Percentiles rank a stretch among this genome's conserved stretches.
Evolutionary conservation across 352 stramenopile genomes (phyloP).

Genomic region (Phytophthora tentaculata): DNA sequence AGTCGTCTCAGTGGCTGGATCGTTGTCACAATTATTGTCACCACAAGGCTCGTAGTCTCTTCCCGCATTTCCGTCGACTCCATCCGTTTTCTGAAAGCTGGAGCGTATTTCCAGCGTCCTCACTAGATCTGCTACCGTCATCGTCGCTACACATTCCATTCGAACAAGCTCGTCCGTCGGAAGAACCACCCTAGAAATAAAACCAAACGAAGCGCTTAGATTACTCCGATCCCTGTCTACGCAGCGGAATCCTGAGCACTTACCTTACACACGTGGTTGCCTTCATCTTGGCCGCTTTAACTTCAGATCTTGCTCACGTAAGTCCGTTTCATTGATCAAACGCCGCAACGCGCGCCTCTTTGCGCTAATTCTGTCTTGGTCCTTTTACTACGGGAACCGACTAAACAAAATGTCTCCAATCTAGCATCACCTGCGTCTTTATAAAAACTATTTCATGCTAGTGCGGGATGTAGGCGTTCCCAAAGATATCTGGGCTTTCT

Average conservation of each 20-base stretch:
- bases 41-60: neutral
- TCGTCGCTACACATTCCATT: constrained; percentile 34
- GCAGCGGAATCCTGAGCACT: constrained; percentile 1
- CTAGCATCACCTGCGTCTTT: too few species aligned
- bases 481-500: constrained; percentile 73
- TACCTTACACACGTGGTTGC: constrained; percentile 40
- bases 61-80: constrained; percentile 6
- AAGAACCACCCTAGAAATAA: constrained; percentile 38
- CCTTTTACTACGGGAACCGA: neutral
- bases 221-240: neutral
- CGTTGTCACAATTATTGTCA: constrained; percentile 27
- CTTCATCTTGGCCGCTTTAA: constrained; percentile 26
- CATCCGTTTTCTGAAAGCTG: constrained; percentile 14
- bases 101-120: constrained; percentile 20
- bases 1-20: constrained; percentile 21
- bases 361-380: neutral
- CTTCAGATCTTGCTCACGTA: constrained; percentile 17
- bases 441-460: constrained; percentile 19
- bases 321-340: constrained; percentile 31
- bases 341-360: constrained; percentile 6
- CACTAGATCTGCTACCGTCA: constrained; percentile 36
- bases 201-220: neutral
- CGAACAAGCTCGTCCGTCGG: constrained; percentile 45
- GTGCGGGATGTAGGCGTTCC: constrained; percentile 69
- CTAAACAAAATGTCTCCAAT: too few species aligned